These are phyloP conservation scores for Russula vinacea DNA, from an alignment of 768 basidiomycete genomes.

Conservation along the genomic window DNA sequence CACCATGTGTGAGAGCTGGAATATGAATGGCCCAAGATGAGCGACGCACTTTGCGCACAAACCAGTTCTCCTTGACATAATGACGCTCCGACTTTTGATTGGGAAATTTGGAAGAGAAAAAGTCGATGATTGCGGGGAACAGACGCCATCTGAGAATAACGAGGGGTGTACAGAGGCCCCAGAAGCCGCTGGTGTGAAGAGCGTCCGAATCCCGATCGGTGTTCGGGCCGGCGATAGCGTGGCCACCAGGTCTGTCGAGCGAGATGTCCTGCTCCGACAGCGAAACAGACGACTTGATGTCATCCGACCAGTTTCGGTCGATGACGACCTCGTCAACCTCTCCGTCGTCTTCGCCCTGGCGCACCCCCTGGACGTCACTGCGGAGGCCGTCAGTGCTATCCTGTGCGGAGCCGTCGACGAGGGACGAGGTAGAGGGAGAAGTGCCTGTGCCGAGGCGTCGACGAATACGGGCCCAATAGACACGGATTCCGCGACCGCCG, in stretches of 20 bases:
- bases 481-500: constrained; percentile 35
- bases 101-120: constrained; percentile 60
- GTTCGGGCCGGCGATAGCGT: constrained; percentile 37
- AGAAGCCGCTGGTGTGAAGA: constrained; percentile 38
- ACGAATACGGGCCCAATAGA: constrained; percentile 52
- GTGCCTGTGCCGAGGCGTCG: constrained; percentile 55
- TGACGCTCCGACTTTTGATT: constrained; percentile 54
- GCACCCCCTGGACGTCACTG: constrained; percentile 35
- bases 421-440: constrained; percentile 45
- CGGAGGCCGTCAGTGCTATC: constrained; percentile 33
- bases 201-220: constrained; percentile 41
- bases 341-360: constrained; percentile 39
- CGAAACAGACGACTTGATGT: constrained; percentile 50
- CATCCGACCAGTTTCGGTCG: constrained; percentile 65
- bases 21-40: neutral
- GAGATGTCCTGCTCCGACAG: constrained; percentile 51
- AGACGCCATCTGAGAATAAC: constrained; percentile 54
- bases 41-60: constrained; percentile 51
- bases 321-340: constrained; percentile 72
- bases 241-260: constrained; percentile 51
- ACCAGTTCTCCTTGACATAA: constrained; percentile 68
- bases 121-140: constrained; percentile 52
- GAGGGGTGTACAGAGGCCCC: constrained; percentile 38
- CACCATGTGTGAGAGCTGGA: constrained; percentile 42
- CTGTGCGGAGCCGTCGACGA: constrained; percentile 32